Evolutionary conservation across 768 basidiomycete genomes (phyloP), one percentile per base, ranked within the genome.

Genomic region (Cyclocybe cylindracea): DNA sequence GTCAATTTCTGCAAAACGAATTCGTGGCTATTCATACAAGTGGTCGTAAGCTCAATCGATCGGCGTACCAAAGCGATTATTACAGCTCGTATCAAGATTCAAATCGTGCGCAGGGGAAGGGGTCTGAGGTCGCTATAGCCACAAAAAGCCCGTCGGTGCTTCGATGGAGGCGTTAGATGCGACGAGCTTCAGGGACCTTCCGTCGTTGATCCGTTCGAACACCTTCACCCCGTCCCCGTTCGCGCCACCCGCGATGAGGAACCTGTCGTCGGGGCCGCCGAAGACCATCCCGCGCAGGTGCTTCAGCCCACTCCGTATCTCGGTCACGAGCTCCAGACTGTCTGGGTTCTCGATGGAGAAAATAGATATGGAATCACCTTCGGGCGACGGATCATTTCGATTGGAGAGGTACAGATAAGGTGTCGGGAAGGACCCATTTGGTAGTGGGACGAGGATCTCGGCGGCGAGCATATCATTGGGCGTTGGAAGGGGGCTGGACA

Each of bases 401-500:
- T 91, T 93, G 3, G 89, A 86, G 9, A 82, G 70, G 61, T 90
- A 92, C 11, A 91, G 69, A 65, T 86, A 86, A 2, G 80, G 75
- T 0, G 68, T 72, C 0, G 83, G 73, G 69, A 77, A 86, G 3
- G 75, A 62, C 6, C 68, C 38, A 54, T 83, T 84, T 10, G 83
- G 72, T 5, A 69, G 60, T 0, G 87, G 82, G 50, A 88, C 71
- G 48, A 89, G 73, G 54, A 91, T 78, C 60, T 90, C 91, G 0
- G 87, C 85, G 3, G 85, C 86, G 44, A 80, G 73, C 84, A 86
- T 85, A 38, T 65, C 63, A 48, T 72, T 72, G 1, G 78, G 77
- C 9, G 63, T 60, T 1, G 81, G 70, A 5, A 69, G 73, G 4
- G 74, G 77, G 8, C 70, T 69, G 4, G 68, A 70, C 68, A 86